phyloP scores from a whole-genome alignment of 306 rosid genomes.

The Prunus campanulata region DNA sequence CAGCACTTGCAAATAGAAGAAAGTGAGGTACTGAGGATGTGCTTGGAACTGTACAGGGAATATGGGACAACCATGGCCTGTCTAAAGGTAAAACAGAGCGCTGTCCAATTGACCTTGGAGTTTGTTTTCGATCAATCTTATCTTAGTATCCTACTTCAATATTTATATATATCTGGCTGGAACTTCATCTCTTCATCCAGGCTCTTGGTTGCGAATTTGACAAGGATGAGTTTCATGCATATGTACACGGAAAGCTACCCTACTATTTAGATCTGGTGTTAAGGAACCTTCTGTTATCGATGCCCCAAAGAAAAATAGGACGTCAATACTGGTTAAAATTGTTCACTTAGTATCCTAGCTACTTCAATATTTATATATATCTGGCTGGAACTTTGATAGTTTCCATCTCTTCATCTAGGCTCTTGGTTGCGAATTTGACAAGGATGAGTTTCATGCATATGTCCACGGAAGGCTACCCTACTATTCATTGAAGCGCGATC shows the following conservation, averaged over 20 bases:
- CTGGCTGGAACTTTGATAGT: not conserved
- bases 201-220: conserved; percentile 70
- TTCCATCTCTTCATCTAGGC: conserved; percentile 32
- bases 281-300: conserved; percentile 75
- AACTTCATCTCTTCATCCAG: conserved; percentile 27
- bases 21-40: conserved; percentile 66
- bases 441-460: conserved; percentile 73
- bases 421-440: conserved; percentile 67
- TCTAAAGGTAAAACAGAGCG: conserved; percentile 47
- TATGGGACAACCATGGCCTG: conserved; percentile 93
- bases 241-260: conserved; percentile 79
- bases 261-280: conserved; percentile 60
- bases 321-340: conserved; percentile 3
- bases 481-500: conserved; percentile 60
- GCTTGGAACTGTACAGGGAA: conserved; percentile 64
- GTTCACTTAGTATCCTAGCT: not conserved
- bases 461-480: conserved; percentile 84
- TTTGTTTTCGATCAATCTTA: not conserved
- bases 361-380: not conserved
- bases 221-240: conserved; percentile 71
- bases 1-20: conserved; percentile 62
- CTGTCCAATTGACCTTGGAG: not conserved
- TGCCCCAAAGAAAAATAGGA: conserved; percentile 90
- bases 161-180: not conserved
- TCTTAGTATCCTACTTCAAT: not conserved